A percentile compares a stretch with the other conserved stretches of the same genome.
These are phyloP conservation scores for Hypsizygus ulmarius DNA, from an alignment of 1,284 basidiomycete genomes.

Conservation along the genomic window DNA sequence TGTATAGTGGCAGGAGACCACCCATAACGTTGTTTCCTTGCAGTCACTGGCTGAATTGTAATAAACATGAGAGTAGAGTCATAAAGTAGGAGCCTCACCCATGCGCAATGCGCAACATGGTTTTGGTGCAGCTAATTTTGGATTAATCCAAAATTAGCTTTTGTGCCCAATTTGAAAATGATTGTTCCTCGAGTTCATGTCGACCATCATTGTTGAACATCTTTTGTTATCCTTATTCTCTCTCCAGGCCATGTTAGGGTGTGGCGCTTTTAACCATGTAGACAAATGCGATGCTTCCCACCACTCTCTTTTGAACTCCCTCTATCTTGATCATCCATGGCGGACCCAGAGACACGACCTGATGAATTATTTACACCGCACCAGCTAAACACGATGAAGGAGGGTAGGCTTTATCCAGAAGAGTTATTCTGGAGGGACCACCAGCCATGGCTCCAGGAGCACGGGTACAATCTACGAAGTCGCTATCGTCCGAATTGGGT, in stretches of 20 bases:
- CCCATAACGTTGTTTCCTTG: constrained; percentile 36
- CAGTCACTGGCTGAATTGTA: constrained; percentile 35
- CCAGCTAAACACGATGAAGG: background rate
- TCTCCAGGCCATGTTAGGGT: too few relatives aligned
- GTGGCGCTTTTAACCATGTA: too few relatives aligned
- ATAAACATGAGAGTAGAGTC: background rate
- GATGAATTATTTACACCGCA: too few relatives aligned
- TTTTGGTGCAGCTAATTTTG: constrained; percentile 41
- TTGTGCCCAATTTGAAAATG: too few relatives aligned
- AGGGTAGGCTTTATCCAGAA: background rate
- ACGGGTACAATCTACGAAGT: constrained; percentile 35
- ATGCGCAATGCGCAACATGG: constrained; percentile 36
- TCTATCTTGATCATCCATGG: too few relatives aligned
- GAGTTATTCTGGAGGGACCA: constrained; percentile 25
- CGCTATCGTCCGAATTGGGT: constrained; percentile 36
- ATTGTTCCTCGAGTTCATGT: too few relatives aligned
- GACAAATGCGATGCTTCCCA: too few relatives aligned
- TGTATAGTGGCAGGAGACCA: constrained; percentile 27
- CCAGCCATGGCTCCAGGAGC: constrained; percentile 24
- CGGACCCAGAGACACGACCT: too few relatives aligned
- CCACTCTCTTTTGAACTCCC: too few relatives aligned
- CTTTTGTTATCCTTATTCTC: too few relatives aligned
- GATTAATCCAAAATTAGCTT: too few relatives aligned
- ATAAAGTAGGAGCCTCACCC: constrained; percentile 23
- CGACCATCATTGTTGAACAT: too few relatives aligned